A percentile compares a stretch with the other conserved stretches of the same genome.
phyloP scores from a whole-genome alignment of 2,329 filamentous ascomycete species.

The Pestalotiopsis sp. region DNA sequence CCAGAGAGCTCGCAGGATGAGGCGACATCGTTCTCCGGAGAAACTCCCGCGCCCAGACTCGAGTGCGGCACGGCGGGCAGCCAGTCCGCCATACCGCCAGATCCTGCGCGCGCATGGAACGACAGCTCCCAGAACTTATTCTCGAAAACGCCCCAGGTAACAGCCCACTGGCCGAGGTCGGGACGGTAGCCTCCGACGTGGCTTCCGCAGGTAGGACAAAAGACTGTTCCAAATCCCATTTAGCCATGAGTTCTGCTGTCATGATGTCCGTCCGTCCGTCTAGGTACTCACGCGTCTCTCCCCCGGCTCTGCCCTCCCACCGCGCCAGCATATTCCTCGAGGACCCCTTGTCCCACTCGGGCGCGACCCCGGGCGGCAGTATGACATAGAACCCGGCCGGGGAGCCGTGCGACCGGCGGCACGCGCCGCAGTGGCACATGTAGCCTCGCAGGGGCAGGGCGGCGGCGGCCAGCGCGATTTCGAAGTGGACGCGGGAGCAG shows the following conservation, averaged over 20 bases:
- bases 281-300: neutral
- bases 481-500: neutral
- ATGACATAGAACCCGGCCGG: neutral
- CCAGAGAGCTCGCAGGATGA: no score
- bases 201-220: neutral
- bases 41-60: no score
- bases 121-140: slow-evolving; percentile 4
- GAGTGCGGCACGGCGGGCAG: neutral
- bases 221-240: neutral
- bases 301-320: neutral
- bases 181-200: neutral
- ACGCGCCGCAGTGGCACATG: neutral
- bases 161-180: neutral
- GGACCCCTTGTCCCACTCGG: neutral
- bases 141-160: neutral
- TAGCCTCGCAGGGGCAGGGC: neutral
- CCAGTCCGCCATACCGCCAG: neutral
- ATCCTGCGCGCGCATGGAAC: neutral
- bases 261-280: neutral
- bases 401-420: slow-evolving; percentile 3
- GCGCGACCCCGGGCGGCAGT: slow-evolving; percentile 8
- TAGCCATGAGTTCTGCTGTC: no score
- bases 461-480: neutral
- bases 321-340: neutral
- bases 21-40: no score